Evolutionary conservation across 2,329 filamentous ascomycete species (phyloP).

Genomic region (Tolypocladium ovalisporum): DNA sequence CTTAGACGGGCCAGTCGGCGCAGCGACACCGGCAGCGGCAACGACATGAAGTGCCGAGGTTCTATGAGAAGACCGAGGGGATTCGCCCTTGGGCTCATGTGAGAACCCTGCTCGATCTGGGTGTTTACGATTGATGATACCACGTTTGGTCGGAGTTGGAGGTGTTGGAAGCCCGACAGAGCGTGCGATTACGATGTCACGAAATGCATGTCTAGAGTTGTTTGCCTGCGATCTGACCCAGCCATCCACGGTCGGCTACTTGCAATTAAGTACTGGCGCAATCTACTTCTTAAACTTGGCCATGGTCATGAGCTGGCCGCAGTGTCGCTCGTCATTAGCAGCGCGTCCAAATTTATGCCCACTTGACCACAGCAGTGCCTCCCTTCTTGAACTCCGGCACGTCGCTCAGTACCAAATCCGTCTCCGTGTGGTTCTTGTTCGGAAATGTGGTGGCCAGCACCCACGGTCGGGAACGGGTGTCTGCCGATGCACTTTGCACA

Average conservation of each 20-base stretch:
- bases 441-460: constrained; percentile 76
- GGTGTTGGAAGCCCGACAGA: neutral
- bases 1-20: constrained; percentile 38
- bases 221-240: neutral
- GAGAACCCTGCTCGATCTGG: neutral
- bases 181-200: neutral
- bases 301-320: neutral
- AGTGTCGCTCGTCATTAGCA: neutral
- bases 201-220: neutral
- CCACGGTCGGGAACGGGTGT: constrained; percentile 49
- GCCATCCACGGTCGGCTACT: neutral
- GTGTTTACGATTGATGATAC: constrained; percentile 4
- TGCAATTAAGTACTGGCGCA: neutral
- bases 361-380: constrained; percentile 55
- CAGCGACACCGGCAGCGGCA: constrained; percentile 13
- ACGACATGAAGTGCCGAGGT: neutral
- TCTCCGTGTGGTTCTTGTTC: constrained; percentile 68
- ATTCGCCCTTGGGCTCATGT: neutral
- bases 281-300: neutral
- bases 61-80: neutral
- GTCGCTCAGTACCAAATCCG: constrained; percentile 44
- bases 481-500: constrained; percentile 51
- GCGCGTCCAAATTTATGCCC: constrained; percentile 19
- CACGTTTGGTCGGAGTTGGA: neutral
- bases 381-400: constrained; percentile 56